Conservation (phyloP, 768 basidiomycete genomes). For the Mycena amicta region DNA sequence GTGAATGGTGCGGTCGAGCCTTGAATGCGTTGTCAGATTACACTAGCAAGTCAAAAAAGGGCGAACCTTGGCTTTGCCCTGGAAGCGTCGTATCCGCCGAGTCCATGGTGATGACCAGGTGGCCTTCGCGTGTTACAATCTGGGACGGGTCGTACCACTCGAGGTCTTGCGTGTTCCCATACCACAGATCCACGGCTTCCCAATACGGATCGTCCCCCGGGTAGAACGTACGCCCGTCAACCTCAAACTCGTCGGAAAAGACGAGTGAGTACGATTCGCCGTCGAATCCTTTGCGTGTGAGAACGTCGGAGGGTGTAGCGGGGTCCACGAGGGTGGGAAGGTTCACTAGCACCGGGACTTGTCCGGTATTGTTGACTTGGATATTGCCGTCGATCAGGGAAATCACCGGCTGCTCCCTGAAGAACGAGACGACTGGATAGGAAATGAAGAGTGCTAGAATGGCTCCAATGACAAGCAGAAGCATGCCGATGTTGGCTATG, state of each 20-base stretch:
- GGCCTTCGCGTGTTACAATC: constrained; percentile 66
- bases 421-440: constrained; percentile 71
- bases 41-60: background rate
- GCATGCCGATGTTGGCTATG: constrained; percentile 68
- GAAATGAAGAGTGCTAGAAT: constrained; percentile 78
- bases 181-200: constrained; percentile 77
- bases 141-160: constrained; percentile 79
- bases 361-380: constrained; percentile 67
- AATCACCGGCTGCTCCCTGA: constrained; percentile 39
- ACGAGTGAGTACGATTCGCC: constrained; percentile 68
- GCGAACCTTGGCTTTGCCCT: constrained; percentile 35
- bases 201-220: constrained; percentile 41
- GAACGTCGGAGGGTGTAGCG: constrained; percentile 64
- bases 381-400: constrained; percentile 62
- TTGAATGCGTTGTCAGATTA: constrained; percentile 9
- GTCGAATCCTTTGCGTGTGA: constrained; percentile 71
- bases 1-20: constrained; percentile 52
- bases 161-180: constrained; percentile 66
- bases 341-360: constrained; percentile 56
- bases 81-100: constrained; percentile 32
- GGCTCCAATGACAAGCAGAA: constrained; percentile 60
- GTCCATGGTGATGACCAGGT: constrained; percentile 72
- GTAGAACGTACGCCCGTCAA: constrained; percentile 65
- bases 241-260: constrained; percentile 79
- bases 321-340: constrained; percentile 57